These are phyloP conservation scores for Trichoderma sp. DNA, from an alignment of 2,329 filamentous ascomycete genomes.

Conservation along the genomic window DNA sequence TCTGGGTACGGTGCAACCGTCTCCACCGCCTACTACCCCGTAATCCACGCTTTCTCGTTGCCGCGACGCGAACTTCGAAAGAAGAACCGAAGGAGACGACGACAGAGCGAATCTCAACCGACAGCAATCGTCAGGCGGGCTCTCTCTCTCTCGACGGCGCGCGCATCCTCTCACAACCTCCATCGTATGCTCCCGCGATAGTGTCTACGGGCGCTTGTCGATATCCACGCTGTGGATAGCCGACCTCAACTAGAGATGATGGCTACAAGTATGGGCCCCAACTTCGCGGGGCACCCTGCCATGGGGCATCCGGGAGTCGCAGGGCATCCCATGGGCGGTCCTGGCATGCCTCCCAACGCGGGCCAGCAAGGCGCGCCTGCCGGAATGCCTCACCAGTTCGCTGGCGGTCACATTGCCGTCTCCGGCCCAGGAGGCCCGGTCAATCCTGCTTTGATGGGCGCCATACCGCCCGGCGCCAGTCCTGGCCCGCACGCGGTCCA, in stretches of 20 bases:
- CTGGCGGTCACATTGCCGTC: slow-evolving; percentile 63
- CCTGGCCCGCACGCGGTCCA: slow-evolving; percentile 69
- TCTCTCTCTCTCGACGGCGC: not conserved
- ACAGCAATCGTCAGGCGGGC: not conserved
- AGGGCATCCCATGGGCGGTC: slow-evolving; percentile 59
- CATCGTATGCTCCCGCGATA: slow-evolving; percentile 48
- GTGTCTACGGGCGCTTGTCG: slow-evolving; percentile 44
- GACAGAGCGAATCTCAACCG: not conserved
- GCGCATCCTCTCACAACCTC: slow-evolving; percentile 6
- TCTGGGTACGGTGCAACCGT: not conserved
- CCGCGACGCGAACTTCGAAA: slow-evolving; percentile 16
- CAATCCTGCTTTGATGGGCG: slow-evolving; percentile 72
- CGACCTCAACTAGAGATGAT: slow-evolving; percentile 59
- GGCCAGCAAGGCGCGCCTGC: slow-evolving; percentile 67
- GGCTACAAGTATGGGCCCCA: slow-evolving; percentile 61
- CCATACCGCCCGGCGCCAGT: slow-evolving; percentile 67
- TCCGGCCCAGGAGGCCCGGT: slow-evolving; percentile 71
- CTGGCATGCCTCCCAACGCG: slow-evolving; percentile 64
- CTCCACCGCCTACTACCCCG: slow-evolving; percentile 21
- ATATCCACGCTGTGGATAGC: slow-evolving; percentile 60
- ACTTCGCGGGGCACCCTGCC: slow-evolving; percentile 65
- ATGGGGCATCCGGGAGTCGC: slow-evolving; percentile 71
- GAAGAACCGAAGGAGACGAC: not conserved
- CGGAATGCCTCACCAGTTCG: slow-evolving; percentile 64
- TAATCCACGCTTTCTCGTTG: slow-evolving; percentile 14